Evolutionary conservation across 2,329 filamentous ascomycete genomes (phyloP).

Genomic region (Pyrenophora seminiperda): DNA sequence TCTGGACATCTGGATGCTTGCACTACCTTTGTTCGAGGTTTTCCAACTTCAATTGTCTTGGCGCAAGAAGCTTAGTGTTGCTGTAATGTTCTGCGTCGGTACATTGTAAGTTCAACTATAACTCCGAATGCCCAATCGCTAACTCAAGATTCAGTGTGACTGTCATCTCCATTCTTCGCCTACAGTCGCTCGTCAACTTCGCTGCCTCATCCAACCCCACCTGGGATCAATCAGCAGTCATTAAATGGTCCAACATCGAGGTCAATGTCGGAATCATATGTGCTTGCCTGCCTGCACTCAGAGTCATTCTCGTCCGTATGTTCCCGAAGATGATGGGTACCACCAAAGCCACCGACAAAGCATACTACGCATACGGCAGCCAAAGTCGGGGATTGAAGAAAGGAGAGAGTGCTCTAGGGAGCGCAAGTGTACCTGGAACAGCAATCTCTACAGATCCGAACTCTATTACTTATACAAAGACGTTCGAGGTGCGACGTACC

Average conservation of each 20-base stretch:
- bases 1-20: conserved; percentile 41
- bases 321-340: conserved; percentile 48
- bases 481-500: conserved; percentile 18
- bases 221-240: conserved; percentile 49
- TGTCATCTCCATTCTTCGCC: conserved; percentile 52
- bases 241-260: conserved; percentile 52
- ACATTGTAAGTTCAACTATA: conserved; percentile 33
- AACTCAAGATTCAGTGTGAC: conserved; percentile 38
- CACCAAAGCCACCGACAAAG: conserved; percentile 25
- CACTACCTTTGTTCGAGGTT: conserved; percentile 43
- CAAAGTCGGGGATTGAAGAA: conserved; percentile 29
- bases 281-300: conserved; percentile 52
- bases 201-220: conserved; percentile 49
- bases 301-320: conserved; percentile 46
- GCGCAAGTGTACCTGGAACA: conserved; percentile 2
- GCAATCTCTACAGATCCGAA: not conserved
- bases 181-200: conserved; percentile 52
- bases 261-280: conserved; percentile 54
- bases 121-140: not conserved
- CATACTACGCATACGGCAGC: conserved; percentile 20
- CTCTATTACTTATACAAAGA: conserved; percentile 23
- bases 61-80: conserved; percentile 46
- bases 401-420: conserved; percentile 20
- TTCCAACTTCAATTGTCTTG: conserved; percentile 37
- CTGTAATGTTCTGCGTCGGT: conserved; percentile 47